A percentile compares a stretch with the other conserved stretches of the same genome.
Evolutionary conservation across 768 basidiomycete species (phyloP).

Genomic region (Leccinum longicurvipes): DNA sequence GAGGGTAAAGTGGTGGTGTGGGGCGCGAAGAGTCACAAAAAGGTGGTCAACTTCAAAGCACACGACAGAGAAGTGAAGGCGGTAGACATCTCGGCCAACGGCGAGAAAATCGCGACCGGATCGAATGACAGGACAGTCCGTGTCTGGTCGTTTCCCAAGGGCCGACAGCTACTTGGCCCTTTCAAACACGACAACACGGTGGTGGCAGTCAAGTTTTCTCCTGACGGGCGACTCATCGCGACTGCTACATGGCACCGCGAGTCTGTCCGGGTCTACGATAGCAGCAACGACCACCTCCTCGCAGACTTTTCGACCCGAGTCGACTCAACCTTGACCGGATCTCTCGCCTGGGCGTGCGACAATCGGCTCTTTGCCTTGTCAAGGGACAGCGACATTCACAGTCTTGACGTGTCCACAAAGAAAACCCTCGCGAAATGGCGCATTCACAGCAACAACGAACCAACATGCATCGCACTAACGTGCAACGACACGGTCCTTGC

Average conservation of each 20-base stretch:
- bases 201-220: neutral
- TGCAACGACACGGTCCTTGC: too few relatives aligned
- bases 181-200: neutral
- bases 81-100: neutral
- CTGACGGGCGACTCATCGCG: neutral
- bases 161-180: too few relatives aligned
- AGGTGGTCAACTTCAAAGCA: too few relatives aligned
- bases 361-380: neutral
- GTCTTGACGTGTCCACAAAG: neutral
- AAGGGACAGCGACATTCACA: neutral
- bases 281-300: neutral
- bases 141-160: too few relatives aligned
- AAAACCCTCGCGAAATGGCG: neutral
- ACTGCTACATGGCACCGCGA: neutral
- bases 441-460: neutral
- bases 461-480: too few relatives aligned
- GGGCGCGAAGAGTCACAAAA: too few relatives aligned
- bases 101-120: neutral
- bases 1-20: too few relatives aligned
- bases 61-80: too few relatives aligned
- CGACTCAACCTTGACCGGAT: too few relatives aligned
- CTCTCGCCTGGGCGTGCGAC: too few relatives aligned
- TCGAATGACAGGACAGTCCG: neutral
- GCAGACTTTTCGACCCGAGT: neutral
- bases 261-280: neutral